Percentiles rank a stretch among this genome's conserved stretches.
Evolutionary conservation across 2,329 filamentous ascomycete genomes (phyloP).

Genomic region (Thelonectria discophora): DNA sequence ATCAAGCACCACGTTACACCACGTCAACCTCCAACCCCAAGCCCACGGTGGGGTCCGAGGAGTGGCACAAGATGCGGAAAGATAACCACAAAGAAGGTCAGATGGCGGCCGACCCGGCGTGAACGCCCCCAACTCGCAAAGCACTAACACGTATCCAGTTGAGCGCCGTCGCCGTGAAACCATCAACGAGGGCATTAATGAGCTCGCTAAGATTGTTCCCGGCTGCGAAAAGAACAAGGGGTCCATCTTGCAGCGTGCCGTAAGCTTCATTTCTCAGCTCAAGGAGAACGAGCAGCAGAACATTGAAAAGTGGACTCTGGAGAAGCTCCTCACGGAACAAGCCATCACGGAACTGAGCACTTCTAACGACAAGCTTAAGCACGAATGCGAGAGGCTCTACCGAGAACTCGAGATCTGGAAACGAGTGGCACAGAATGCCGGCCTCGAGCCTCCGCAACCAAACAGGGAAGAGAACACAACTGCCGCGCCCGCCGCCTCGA

Average conservation of each 20-base stretch:
- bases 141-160: conserved; percentile 64
- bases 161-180: conserved; percentile 96
- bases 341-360: conserved; percentile 87
- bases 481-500: conserved; percentile 37
- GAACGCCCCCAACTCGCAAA: background rate
- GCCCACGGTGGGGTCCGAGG: conserved; percentile 91
- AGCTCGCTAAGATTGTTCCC: conserved; percentile 96
- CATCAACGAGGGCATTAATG: conserved; percentile 98
- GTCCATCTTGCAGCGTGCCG: conserved; percentile 90
- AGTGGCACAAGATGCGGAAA: conserved; percentile 97
- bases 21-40: conserved; percentile 64
- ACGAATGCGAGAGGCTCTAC: conserved; percentile 80
- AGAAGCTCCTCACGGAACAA: conserved; percentile 89
- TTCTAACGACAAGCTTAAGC: conserved; percentile 87
- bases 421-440: conserved; percentile 69
- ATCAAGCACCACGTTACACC: conserved; percentile 47
- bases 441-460: conserved; percentile 56
- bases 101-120: conserved; percentile 38
- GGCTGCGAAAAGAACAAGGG: conserved; percentile 99
- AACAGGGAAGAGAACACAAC: conserved; percentile 46
- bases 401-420: conserved; percentile 83
- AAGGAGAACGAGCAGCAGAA: conserved; percentile 95
- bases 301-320: conserved; percentile 91
- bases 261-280: conserved; percentile 92
- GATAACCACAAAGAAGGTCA: conserved; percentile 99